Evolutionary conservation across 2,329 filamentous ascomycete species (phyloP).

Genomic region (Penicillium occitanis): DNA sequence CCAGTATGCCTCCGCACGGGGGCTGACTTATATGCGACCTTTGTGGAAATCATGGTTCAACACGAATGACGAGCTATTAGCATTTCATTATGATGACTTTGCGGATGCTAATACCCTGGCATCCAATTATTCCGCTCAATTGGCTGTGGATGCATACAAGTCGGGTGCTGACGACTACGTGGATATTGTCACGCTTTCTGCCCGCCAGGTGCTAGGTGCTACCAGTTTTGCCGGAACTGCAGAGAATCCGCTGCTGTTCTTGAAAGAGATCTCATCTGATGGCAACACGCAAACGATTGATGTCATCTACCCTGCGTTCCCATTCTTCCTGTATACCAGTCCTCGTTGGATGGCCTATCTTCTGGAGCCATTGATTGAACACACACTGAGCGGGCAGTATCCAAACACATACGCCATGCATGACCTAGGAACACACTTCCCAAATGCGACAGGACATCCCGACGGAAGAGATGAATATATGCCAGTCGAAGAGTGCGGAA

Average conservation of each 20-base stretch:
- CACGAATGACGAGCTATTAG: slow-evolving; percentile 62
- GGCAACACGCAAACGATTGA: slow-evolving; percentile 84
- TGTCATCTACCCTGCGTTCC: slow-evolving; percentile 82
- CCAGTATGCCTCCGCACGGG: slow-evolving; percentile 74
- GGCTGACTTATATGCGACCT: slow-evolving; percentile 74
- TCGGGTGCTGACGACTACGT: slow-evolving; percentile 74
- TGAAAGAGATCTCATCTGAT: slow-evolving; percentile 84
- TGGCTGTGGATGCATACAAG: slow-evolving; percentile 68
- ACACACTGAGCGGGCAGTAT: slow-evolving; percentile 79
- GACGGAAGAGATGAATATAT: slow-evolving; percentile 57
- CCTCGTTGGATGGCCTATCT: slow-evolving; percentile 77
- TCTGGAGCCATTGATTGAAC: slow-evolving; percentile 75
- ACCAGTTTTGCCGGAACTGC: slow-evolving; percentile 72
- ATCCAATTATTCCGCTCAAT: slow-evolving; percentile 69
- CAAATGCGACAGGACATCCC: slow-evolving; percentile 56
- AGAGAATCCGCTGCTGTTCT: slow-evolving; percentile 70
- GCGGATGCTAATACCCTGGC: slow-evolving; percentile 62
- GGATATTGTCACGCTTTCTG: slow-evolving; percentile 74
- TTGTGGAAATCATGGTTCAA: slow-evolving; percentile 76
- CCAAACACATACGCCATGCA: slow-evolving; percentile 64
- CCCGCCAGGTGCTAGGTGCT: slow-evolving; percentile 76
- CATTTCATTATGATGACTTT: slow-evolving; percentile 76
- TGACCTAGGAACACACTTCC: slow-evolving; percentile 55
- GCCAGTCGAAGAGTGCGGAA: slow-evolving; percentile 62
- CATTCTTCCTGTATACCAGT: slow-evolving; percentile 84